Evolutionary conservation across 371 early-diverging fungal genomes (phyloP).

Genomic region (Syncephalastrum racemosum): DNA sequence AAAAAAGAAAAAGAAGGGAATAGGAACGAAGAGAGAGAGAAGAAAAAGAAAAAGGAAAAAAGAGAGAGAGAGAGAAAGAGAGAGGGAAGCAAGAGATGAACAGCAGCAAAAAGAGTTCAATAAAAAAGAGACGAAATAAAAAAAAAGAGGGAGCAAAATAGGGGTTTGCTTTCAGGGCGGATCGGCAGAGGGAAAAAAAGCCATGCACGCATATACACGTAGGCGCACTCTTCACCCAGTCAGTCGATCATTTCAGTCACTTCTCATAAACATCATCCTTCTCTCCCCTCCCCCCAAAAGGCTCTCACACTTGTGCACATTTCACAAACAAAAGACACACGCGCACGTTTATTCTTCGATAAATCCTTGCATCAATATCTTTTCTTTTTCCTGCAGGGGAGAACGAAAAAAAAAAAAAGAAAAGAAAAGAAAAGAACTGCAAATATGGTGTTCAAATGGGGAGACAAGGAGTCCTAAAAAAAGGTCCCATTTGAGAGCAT

Average conservation of each 20-base stretch:
- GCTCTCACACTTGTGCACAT: no score
- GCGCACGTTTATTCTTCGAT: no score
- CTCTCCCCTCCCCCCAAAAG: no score
- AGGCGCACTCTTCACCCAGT: conserved; percentile 1
- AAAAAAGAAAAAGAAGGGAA: conserved; percentile 3
- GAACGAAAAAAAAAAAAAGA: no score
- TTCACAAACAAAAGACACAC: no score
- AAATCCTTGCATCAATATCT: no score
- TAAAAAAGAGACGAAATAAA: not conserved
- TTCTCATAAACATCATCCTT: not conserved
- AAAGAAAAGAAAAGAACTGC: no score
- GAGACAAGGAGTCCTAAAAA: no score
- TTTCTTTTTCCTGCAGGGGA: no score
- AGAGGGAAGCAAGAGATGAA: not conserved
- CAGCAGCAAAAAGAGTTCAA: not conserved
- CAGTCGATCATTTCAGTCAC: not conserved
- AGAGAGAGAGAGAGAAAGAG: conserved; percentile 6
- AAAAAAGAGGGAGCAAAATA: conserved; percentile 7
- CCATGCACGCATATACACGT: no score
- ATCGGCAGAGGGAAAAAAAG: conserved; percentile 11
- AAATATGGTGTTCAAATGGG: no score
- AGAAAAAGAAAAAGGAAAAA: not conserved
- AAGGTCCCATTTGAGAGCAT: no score
- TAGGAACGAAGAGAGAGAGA: not conserved
- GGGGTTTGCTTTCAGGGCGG: conserved; percentile 8